phyloP scores from a whole-genome alignment of 1,284 basidiomycete genomes.

The Sanghuangporus baumii region DNA sequence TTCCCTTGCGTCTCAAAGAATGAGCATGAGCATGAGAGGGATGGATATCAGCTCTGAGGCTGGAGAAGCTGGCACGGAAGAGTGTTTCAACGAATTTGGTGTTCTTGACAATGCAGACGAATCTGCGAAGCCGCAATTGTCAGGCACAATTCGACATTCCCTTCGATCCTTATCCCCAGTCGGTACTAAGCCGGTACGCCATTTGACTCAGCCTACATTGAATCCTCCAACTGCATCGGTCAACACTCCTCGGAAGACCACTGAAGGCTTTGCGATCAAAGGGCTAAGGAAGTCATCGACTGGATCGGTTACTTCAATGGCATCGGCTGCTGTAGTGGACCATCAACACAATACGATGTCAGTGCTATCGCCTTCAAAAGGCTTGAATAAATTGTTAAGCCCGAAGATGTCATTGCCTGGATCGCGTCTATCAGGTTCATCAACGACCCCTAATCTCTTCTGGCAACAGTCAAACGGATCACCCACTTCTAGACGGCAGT shows the following conservation, averaged over 20 bases:
- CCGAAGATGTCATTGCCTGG: slow-evolving; percentile 66
- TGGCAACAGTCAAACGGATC: slow-evolving; percentile 54
- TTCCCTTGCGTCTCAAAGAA: slow-evolving; percentile 47
- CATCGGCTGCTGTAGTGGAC: slow-evolving; percentile 39
- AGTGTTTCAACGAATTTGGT: slow-evolving; percentile 69
- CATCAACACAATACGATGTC: slow-evolving; percentile 34
- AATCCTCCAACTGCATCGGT: slow-evolving; percentile 33
- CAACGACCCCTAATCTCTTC: slow-evolving; percentile 44
- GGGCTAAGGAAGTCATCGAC: slow-evolving; percentile 76
- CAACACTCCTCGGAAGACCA: slow-evolving; percentile 53
- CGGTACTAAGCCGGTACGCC: slow-evolving; percentile 24
- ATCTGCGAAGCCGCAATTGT: slow-evolving; percentile 34
- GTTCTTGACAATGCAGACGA: slow-evolving; percentile 57
- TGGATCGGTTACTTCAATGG: slow-evolving; percentile 62
- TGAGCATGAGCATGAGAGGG: slow-evolving; percentile 51
- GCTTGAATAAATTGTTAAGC: slow-evolving; percentile 64
- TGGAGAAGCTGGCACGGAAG: slow-evolving; percentile 47
- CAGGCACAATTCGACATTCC: slow-evolving; percentile 36
- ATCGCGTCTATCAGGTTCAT: slow-evolving; percentile 47
- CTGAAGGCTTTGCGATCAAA: slow-evolving; percentile 71
- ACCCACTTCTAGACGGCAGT: slow-evolving; percentile 69
- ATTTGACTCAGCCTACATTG: slow-evolving; percentile 53
- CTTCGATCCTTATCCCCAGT: slow-evolving; percentile 57
- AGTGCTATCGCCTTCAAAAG: slow-evolving; percentile 75
- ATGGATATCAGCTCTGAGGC: slow-evolving; percentile 48